These are phyloP conservation scores for Leucocoprinus sp. DNA, from an alignment of 768 basidiomycete genomes.

Conservation along the genomic window DNA sequence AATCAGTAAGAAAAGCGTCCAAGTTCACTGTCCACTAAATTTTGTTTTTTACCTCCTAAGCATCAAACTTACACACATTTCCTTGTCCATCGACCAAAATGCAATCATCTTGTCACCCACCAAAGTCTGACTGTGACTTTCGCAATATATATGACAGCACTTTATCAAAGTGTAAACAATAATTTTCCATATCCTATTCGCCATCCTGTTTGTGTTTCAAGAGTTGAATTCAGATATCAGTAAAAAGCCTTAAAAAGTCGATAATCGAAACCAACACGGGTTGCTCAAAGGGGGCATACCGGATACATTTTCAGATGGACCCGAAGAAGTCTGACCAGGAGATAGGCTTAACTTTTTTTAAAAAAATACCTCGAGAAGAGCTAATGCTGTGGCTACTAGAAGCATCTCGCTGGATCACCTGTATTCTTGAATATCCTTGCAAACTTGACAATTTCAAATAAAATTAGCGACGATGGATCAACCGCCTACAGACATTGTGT, in stretches of 20 bases:
- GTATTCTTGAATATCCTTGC: too few species aligned
- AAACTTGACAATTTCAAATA: too few species aligned
- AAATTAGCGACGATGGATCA: too few species aligned
- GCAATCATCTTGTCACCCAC: conserved; percentile 98
- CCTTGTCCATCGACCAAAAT: conserved; percentile 99
- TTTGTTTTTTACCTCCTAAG: conserved; percentile 1
- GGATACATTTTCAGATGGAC: conserved; percentile 98
- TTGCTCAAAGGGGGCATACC: conserved; percentile 95
- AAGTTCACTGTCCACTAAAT: too few species aligned
- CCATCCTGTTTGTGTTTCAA: conserved; percentile 87
- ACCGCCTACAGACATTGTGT: too few species aligned
- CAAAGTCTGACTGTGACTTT: conserved; percentile 96
- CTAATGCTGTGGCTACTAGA: too few species aligned
- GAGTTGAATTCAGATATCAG: conserved; percentile 99
- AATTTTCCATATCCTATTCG: conserved; percentile 79
- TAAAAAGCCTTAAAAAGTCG: conserved; percentile 96
- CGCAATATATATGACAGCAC: conserved; percentile 78
- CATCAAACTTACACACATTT: conserved; percentile 88
- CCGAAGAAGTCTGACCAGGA: too few species aligned
- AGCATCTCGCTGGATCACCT: too few species aligned
- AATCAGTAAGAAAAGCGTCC: too few species aligned
- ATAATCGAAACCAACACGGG: conserved; percentile 95
- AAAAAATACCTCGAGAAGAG: too few species aligned
- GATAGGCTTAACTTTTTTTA: too few species aligned
- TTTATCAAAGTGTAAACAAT: conserved; percentile 89